phyloP scores from a whole-genome alignment of 2,329 filamentous ascomycete species.

The Stagonosporopsis rhizophila region DNA sequence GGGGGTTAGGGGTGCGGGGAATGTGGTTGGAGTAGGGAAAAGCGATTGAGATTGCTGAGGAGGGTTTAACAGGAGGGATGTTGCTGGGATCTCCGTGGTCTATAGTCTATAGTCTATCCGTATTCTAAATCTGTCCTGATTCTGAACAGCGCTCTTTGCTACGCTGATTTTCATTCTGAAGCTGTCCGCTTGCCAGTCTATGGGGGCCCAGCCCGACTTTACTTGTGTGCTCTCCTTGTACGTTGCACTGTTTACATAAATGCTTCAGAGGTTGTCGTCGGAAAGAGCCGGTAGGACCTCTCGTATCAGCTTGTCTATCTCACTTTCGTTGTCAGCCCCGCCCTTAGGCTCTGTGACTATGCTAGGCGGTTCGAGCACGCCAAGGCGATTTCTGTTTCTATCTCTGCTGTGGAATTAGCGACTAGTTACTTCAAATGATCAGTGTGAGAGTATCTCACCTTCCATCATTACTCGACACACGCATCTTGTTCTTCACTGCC shows the following conservation, averaged over 20 bases:
- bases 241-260: neutral
- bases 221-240: neutral
- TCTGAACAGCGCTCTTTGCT: neutral
- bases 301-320: constrained; percentile 20
- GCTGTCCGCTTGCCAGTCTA: neutral
- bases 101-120: neutral
- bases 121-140: too few relatives aligned
- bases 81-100: neutral
- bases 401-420: neutral
- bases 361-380: constrained; percentile 8
- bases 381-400: neutral
- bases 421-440: too few relatives aligned
- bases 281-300: constrained; percentile 10
- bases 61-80: neutral
- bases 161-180: neutral
- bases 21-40: constrained; percentile 43
- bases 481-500: constrained; percentile 13
- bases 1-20: constrained; percentile 33
- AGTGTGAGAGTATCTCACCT: neutral
- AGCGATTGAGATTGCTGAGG: constrained; percentile 33
- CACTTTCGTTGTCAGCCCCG: constrained; percentile 8
- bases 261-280: neutral
- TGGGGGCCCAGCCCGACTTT: too few relatives aligned
- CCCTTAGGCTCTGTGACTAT: neutral
- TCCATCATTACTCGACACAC: neutral